Base-by-base conservation (phyloP, 1,284 basidiomycete species). In the Tilletiopsis washingtonensis region DNA sequence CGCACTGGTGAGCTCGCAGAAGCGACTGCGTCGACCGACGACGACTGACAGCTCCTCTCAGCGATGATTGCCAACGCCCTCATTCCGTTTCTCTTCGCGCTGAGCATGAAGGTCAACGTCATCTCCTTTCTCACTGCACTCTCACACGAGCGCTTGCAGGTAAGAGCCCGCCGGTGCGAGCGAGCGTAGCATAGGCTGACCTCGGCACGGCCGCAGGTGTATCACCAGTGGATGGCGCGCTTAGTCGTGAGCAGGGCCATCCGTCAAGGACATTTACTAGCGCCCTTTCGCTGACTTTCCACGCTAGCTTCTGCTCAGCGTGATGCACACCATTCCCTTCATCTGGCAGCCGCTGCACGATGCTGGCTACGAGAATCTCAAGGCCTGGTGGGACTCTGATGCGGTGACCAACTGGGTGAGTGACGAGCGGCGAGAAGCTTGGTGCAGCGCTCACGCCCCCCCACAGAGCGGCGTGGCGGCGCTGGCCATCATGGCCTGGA, bases 251-350 rank as follows among this genome's bases (percentile, higher is more conserved):
- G 67, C 51, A n/a, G n/a, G n/a, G n/a, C n/a, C n/a, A n/a, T n/a
- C n/a, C n/a, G n/a, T n/a, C n/a, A n/a, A n/a, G n/a, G n/a, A n/a
- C n/a, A n/a, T n/a, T n/a, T n/a, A n/a, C n/a, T n/a, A n/a, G n/a
- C n/a, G n/a, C n/a, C n/a, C n/a, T n/a, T n/a, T n/a, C n/a, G n/a
- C n/a, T n/a, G n/a, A n/a, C n/a, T n/a, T n/a, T n/a, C n/a, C n/a
- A n/a, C n/a, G n/a, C n/a, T n/a, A n/a, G n/a, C n/a, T n/a, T n/a
- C n/a, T n/a, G n/a, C 55, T 73, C 17, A 48, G 58, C 19, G 51
- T 64, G 19, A 53, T 71, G 6, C 70, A 73, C 40, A 49, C 56
- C 11, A 49, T 69, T 21, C 61, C 69, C 0, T 72, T 72, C 45
- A 57, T 71, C 40, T 43, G 53, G 6, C 62, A 65, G 34, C 59